Percentiles rank a stretch among this genome's conserved stretches.
These are phyloP conservation scores for Lasiodiplodia hormozganensis DNA, from an alignment of 2,329 filamentous ascomycete species.

Conservation along the genomic window DNA sequence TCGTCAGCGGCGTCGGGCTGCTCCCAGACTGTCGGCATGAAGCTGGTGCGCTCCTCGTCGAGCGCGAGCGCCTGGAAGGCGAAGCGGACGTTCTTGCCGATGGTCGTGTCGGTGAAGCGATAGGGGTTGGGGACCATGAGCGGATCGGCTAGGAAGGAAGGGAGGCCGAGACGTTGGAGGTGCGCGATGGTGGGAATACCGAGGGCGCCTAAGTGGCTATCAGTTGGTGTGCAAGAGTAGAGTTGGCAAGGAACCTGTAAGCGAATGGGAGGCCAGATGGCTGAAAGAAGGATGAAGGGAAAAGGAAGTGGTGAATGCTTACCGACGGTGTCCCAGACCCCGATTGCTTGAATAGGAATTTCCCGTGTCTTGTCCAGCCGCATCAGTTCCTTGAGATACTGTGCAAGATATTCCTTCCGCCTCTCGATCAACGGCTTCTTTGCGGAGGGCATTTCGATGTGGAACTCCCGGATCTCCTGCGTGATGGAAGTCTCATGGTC, in stretches of 20 bases:
- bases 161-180: constrained; percentile 41
- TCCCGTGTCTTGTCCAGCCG: constrained; percentile 46
- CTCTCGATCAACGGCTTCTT: constrained; percentile 9
- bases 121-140: constrained; percentile 28
- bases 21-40: constrained; percentile 64
- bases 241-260: neutral
- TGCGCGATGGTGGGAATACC: constrained; percentile 54
- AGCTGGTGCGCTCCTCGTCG: constrained; percentile 63
- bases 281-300: neutral
- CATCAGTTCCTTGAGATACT: constrained; percentile 49
- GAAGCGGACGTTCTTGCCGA: constrained; percentile 57
- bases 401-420: constrained; percentile 30
- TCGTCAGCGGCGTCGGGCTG: neutral
- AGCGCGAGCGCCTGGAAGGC: constrained; percentile 67
- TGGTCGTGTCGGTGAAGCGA: constrained; percentile 53
- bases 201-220: constrained; percentile 35
- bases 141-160: constrained; percentile 40
- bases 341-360: constrained; percentile 57
- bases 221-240: neutral
- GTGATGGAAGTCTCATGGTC: constrained; percentile 19
- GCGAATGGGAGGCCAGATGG: neutral
- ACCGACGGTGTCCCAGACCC: constrained; percentile 62
- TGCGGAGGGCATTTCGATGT: neutral
- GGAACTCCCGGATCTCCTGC: constrained; percentile 22
- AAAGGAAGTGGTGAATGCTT: constrained; percentile 27